phyloP scores from a whole-genome alignment of 148 eudicot species.

The Limonium bicolor region DNA sequence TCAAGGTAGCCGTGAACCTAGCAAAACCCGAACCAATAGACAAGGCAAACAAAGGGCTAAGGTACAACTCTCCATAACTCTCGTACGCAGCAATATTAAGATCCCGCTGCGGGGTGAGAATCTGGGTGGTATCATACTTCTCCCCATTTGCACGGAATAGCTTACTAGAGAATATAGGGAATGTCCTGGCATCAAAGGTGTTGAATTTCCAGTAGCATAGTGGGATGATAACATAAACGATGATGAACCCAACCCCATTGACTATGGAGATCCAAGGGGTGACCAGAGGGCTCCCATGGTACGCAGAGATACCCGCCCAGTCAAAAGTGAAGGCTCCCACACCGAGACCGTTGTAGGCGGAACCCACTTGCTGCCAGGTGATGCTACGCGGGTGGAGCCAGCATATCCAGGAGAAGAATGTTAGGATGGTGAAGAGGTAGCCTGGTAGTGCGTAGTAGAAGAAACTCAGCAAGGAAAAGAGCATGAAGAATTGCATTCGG shows the following conservation, averaged over 20 bases:
- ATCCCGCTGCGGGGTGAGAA: conserved; percentile 76
- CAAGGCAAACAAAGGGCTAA: conserved; percentile 91
- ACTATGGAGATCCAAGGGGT: conserved; percentile 85
- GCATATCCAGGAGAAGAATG: conserved; percentile 98
- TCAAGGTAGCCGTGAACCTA: conserved; percentile 79
- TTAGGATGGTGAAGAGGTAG: conserved; percentile 71
- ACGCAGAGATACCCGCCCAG: conserved; percentile 98
- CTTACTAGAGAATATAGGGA: conserved; percentile 88
- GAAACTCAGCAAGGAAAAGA: conserved; percentile 63
- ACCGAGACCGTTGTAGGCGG: conserved; percentile 91
- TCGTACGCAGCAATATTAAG: conserved; percentile 76
- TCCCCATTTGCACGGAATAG: conserved; percentile 63
- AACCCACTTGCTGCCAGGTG: conserved; percentile 93
- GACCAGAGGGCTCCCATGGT: conserved; percentile 93
- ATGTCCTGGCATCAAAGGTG: conserved; percentile 73
- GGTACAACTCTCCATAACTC: conserved; percentile 74
- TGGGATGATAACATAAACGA: conserved; percentile 81
- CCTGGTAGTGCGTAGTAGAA: conserved; percentile 87
- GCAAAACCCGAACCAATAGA: conserved; percentile 95
- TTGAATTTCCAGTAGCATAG: conserved; percentile 90
- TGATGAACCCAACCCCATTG: conserved; percentile 76
- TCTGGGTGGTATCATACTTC: conserved; percentile 69
- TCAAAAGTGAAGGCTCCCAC: conserved; percentile 95
- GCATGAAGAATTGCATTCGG: conserved; percentile 79
- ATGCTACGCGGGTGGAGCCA: conserved; percentile 92